Evolutionary conservation across 495 filamentous ascomycete genomes (phyloP), one percentile per base, ranked within the genome.

Genomic region (Cudoniella acicularis): DNA sequence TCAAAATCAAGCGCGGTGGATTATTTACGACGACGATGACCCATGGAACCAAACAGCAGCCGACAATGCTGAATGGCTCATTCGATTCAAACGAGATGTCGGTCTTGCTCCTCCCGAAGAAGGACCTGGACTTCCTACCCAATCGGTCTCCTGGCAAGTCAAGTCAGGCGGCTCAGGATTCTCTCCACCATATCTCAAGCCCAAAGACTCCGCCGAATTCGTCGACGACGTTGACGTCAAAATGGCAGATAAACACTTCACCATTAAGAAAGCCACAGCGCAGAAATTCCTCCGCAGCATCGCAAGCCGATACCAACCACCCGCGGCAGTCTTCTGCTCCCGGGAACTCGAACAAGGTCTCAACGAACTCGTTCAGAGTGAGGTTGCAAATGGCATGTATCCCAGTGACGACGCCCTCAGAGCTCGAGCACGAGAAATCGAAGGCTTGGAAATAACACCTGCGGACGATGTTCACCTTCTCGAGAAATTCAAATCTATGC

Each of bases 11-110:
- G 77, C 80, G 9, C 73, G 79, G n/a, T 81, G 79, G 78, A 72
- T 80, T 45, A 63, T 81, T 2, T 83, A 81, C 46, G 78, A 82
- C 55, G 78, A 80, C 57, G 83, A 86, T 65, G 87, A 89, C 65
- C 79, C 83, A 3, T 89, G 85, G 85, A 89, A 89, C 67, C 84
- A 87, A 70, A 90, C 87, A 0, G 83, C 85, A 11, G 87, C 87
- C 40, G 87, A 90, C 67, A 88, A 90, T 59, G 76, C 79, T 18
- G 77, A 87, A 46, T 90, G 87, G 87, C 77, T 90, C 1, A 79
- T 80, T 57, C 74, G 86, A 40, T 80, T 90, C 66, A 90, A 90
- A 67, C 82, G 83, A 2, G 80, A 85, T 60, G 75, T 74, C 40
- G 84, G 85, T 9, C 73, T 89, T 49, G 69, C 79, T 1, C 71